Conservation (phyloP, 148 eudicot species). For the Selenicereus undatus region DNA sequence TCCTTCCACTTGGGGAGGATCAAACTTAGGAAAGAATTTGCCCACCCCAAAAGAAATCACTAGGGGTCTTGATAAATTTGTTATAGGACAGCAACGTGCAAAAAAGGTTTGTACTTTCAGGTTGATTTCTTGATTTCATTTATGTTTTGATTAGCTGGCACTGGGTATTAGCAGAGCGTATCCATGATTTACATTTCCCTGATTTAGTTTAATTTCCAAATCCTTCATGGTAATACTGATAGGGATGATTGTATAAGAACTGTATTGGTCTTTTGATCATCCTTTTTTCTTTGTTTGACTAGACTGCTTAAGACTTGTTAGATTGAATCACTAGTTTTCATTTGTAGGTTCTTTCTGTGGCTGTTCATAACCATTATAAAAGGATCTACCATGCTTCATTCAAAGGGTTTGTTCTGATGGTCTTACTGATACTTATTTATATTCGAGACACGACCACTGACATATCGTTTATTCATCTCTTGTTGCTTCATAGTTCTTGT, state of each 20-base stretch:
- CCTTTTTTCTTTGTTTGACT: not conserved
- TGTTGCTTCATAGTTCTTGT: conserved; percentile 1
- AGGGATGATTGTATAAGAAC: not conserved
- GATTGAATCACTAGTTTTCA: not conserved
- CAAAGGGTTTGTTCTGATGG: conserved; percentile 54
- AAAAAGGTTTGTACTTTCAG: conserved; percentile 49
- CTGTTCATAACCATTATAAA: conserved; percentile 89
- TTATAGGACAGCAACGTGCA: conserved; percentile 68
- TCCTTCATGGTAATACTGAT: not conserved
- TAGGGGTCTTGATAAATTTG: conserved; percentile 72
- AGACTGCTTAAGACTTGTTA: not conserved
- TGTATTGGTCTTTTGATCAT: not conserved
- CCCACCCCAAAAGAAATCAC: conserved; percentile 84
- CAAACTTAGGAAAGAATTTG: conserved; percentile 58
- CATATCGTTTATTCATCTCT: not conserved
- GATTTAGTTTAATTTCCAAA: not conserved
- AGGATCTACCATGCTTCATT: conserved; percentile 62
- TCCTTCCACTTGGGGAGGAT: conserved; percentile 51
- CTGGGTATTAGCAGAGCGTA: not conserved
- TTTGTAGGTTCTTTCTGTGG: conserved; percentile 86
- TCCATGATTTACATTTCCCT: not conserved
- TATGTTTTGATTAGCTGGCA: not conserved
- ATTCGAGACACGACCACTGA: not conserved
- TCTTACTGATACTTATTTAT: not conserved
- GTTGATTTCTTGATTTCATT: not conserved